phyloP scores from a whole-genome alignment of 139 green algal species.

The Chlamydomonas incerta region DNA sequence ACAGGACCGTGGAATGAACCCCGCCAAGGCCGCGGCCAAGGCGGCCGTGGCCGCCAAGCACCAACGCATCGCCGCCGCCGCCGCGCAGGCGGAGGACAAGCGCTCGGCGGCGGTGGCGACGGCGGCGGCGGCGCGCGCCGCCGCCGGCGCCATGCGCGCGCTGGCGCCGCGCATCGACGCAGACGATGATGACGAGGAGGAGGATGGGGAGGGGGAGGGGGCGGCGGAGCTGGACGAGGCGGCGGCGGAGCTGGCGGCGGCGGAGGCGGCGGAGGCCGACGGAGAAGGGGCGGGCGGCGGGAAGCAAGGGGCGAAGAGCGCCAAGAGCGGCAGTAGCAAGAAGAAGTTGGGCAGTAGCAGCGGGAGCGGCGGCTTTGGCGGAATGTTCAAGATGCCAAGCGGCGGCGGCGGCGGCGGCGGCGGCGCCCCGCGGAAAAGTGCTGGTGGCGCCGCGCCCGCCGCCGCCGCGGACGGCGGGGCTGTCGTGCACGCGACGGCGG shows the following conservation, averaged over 20 bases:
- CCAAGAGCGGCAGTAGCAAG: background rate
- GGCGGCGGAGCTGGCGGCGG: background rate
- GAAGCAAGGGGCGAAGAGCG: too few relatives aligned
- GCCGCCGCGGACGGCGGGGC: too few relatives aligned
- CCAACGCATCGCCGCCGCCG: conserved; percentile 19
- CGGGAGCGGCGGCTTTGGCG: too few relatives aligned
- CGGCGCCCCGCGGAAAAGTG: too few relatives aligned
- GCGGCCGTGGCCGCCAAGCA: conserved; percentile 31
- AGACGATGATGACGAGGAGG: background rate
- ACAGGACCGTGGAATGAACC: conserved; percentile 26
- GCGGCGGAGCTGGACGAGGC: background rate
- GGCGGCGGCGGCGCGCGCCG: conserved; percentile 30
- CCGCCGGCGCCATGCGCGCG: conserved; percentile 18
- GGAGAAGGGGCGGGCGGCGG: background rate
- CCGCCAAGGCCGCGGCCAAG: conserved; percentile 33
- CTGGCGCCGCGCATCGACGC: conserved; percentile 5
- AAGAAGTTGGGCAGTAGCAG: background rate
- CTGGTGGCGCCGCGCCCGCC: too few relatives aligned
- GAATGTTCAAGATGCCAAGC: background rate
- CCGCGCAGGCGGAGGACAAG: background rate
- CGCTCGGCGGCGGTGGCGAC: background rate
- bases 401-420: too few relatives aligned
- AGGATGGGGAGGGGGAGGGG: background rate
- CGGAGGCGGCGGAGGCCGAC: background rate
- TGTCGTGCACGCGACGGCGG: too few relatives aligned